Base-by-base conservation (phyloP, 805 yeast species). In the Nakazawaea holstii region DNA sequence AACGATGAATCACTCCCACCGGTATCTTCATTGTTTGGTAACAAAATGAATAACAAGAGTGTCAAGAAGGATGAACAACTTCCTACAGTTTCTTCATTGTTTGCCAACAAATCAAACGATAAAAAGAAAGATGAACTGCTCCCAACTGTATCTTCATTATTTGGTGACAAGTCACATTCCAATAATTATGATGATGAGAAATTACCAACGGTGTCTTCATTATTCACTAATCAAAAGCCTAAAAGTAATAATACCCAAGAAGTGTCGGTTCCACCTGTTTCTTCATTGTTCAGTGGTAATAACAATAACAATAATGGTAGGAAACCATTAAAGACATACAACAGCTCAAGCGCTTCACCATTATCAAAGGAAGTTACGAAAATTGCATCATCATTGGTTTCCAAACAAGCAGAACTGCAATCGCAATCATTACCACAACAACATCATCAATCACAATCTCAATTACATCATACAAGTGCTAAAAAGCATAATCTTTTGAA, bases 401-500 rank as follows among this genome's bases (percentile, higher is more conserved):
- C 40, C 24, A 45, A 20, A 39, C 49, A 33, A 11, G 13, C 32
- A 13, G 31, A 32, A 32, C 10, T 29, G 8, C 30, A 42, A 13
- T 14, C 39, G 3, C 27, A 27, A 20, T 20, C 41, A n/a, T 36
- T 35, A 32, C 8, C 17, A 32, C 10, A 32, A 24, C 31, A 38
- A 38, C 41, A 24, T 24, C 31, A 13, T 6, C 33, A 40, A 28
- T 9, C 24, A n/a, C 26, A 20, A 20, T 20, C 24, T 3, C 24
- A 20, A 20, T 20, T 20, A 20, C 33, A 35, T 24, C 45, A 43
- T 33, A 14, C 14, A 14, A 15, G 31, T 26, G 32, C 35, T 14
- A 42, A 39, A 26, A 41, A 46, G 36, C 41, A 39, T 20, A 26
- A 37, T 17, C 37, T 45, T 15, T 44, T 46, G 24, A 36, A 37